Percentiles rank a stretch among this genome's conserved stretches.
Evolutionary conservation across 352 stramenopile genomes (phyloP).

Genomic region (Phytophthora sp.): DNA sequence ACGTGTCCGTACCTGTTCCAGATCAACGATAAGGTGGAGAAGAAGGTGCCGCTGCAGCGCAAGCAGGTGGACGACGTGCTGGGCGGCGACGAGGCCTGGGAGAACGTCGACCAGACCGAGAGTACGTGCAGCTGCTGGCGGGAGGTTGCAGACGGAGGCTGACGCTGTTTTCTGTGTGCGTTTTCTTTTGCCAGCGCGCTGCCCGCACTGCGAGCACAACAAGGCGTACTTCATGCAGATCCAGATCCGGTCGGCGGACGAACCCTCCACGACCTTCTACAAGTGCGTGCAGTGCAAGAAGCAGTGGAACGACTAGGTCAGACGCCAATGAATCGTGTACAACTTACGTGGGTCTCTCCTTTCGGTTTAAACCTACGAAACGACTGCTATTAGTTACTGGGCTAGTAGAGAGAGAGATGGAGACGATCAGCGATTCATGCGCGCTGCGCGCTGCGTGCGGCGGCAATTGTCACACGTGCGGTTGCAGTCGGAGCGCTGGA

Average conservation of each 20-base stretch:
- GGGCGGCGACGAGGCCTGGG: conserved; percentile 96
- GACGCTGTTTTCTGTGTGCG: neutral
- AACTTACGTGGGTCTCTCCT: too few species aligned
- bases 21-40: conserved; percentile 89
- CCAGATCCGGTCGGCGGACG: conserved; percentile 98
- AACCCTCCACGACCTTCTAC: conserved; percentile 99
- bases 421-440: conserved; percentile 16
- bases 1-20: conserved; percentile 91
- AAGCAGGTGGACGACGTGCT: conserved; percentile 99
- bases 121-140: conserved; percentile 43
- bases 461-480: conserved; percentile 73
- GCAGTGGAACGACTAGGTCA: conserved; percentile 95
- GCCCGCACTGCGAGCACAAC: conserved; percentile 94
- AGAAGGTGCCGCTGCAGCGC: conserved; percentile 91
- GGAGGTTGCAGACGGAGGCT: neutral
- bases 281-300: conserved; percentile 98
- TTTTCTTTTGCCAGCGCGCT: conserved; percentile 66
- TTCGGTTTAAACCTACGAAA: too few species aligned
- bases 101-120: conserved; percentile 98
- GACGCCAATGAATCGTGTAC: neutral
- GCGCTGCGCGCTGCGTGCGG: conserved; percentile 41
- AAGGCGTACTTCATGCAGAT: conserved; percentile 99
- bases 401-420: neutral
- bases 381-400: conserved; percentile 5
- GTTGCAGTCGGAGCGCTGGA: conserved; percentile 67